Percentiles rank a stretch among this genome's conserved stretches.
Conservation (phyloP, 1,139 yeast species). For the Saccharomycopsis hybrid region DNA sequence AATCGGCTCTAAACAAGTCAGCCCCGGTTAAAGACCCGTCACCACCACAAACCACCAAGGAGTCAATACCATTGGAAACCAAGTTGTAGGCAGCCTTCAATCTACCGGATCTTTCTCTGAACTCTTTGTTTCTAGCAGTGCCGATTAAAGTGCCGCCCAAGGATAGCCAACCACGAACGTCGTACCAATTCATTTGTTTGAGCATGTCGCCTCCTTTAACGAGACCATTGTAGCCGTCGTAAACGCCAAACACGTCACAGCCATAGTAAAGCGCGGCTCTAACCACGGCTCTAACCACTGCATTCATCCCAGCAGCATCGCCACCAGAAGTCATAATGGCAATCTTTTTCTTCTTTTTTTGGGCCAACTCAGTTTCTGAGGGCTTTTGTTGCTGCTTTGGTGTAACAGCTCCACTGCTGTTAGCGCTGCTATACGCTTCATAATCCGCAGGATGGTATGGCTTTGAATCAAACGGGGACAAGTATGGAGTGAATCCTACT, state of each 20-base stretch:
- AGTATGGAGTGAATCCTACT: slow-evolving; percentile 33
- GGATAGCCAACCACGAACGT: slow-evolving; percentile 67
- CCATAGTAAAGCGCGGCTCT: slow-evolving; percentile 66
- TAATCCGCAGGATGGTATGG: slow-evolving; percentile 26
- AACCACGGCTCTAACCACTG: slow-evolving; percentile 73
- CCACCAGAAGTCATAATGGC: slow-evolving; percentile 89
- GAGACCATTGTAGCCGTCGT: slow-evolving; percentile 75
- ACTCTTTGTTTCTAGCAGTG: slow-evolving; percentile 68
- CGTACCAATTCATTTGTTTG: slow-evolving; percentile 67
- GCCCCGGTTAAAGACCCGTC: slow-evolving; percentile 85
- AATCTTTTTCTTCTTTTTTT: slow-evolving; percentile 40
- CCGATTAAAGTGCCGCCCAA: slow-evolving; percentile 81
- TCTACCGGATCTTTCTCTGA: slow-evolving; percentile 64
- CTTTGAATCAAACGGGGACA: slow-evolving; percentile 27
- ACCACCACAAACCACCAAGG: slow-evolving; percentile 78
- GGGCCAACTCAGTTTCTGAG: slow-evolving; percentile 48
- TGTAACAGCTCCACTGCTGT: neutral
- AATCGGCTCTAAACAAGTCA: slow-evolving; percentile 67
- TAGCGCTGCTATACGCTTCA: slow-evolving; percentile 10
- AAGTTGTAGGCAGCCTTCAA: slow-evolving; percentile 60
- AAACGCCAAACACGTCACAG: slow-evolving; percentile 66
- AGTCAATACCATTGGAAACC: slow-evolving; percentile 70
- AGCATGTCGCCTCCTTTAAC: slow-evolving; percentile 64
- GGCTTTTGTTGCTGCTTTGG: slow-evolving; percentile 56
- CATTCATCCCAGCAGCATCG: slow-evolving; percentile 84